Percentiles rank a stretch among this genome's conserved stretches.
Evolutionary conservation across 495 filamentous ascomycete species (phyloP).

Genomic region (Penicillium cinerascens): DNA sequence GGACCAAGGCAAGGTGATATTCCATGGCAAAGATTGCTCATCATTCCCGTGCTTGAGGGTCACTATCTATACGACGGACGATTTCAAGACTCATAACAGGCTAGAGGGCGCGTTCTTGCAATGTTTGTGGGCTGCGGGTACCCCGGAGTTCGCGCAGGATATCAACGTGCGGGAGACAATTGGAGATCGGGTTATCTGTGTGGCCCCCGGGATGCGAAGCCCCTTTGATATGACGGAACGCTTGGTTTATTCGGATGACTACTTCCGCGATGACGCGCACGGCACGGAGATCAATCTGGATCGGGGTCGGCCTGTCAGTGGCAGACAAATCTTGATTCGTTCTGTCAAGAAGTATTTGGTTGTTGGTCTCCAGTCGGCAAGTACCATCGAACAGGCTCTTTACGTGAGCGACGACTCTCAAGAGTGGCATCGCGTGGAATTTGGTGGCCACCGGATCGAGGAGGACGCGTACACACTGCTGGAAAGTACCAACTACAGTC

Average conservation of each 20-base stretch:
- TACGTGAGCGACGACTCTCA: constrained; percentile 76
- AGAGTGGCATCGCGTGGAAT: constrained; percentile 89
- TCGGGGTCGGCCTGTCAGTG: constrained; percentile 66
- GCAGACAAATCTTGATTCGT: constrained; percentile 64
- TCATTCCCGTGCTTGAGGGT: constrained; percentile 35
- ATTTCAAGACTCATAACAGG: constrained; percentile 63
- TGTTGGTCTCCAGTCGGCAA: constrained; percentile 70
- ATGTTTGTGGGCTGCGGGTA: constrained; percentile 81
- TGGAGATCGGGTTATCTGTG: constrained; percentile 71
- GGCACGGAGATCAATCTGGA: constrained; percentile 70
- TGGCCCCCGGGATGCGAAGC: constrained; percentile 64
- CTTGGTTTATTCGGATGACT: constrained; percentile 74
- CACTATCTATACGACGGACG: constrained; percentile 78
- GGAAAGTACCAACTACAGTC: constrained; percentile 94
- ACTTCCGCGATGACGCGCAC: constrained; percentile 55
- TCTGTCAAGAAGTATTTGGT: constrained; percentile 81
- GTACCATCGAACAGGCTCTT: constrained; percentile 84
- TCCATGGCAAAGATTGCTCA: constrained; percentile 66
- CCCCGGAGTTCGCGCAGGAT: constrained; percentile 66
- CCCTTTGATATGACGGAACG: constrained; percentile 62
- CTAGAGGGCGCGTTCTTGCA: constrained; percentile 62
- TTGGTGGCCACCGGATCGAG: constrained; percentile 73
- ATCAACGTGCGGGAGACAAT: constrained; percentile 49
- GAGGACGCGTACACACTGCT: constrained; percentile 90
- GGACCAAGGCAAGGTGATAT: constrained; percentile 78